A percentile compares a stretch with the other conserved stretches of the same genome.
Evolutionary conservation across 139 green algal species (phyloP).

Genomic region (Nannochloris sp.): DNA sequence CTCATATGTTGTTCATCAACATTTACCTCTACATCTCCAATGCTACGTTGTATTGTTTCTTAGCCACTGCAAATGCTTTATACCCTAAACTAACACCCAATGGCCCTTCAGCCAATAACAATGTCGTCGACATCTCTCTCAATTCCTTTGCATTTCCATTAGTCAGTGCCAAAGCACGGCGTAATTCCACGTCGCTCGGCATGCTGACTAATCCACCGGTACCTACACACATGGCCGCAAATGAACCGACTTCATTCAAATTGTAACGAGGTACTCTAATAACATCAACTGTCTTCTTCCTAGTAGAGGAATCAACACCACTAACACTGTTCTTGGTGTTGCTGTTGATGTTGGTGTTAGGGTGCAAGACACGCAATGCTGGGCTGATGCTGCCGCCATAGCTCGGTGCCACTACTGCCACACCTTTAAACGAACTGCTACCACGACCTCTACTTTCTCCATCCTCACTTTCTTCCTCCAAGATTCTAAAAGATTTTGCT

Average conservation of each 20-base stretch:
- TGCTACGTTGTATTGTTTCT: too few species aligned
- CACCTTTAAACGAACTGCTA: neutral
- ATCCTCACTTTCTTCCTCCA: neutral
- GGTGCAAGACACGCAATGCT: neutral
- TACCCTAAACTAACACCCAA: neutral
- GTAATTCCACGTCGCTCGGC: neutral
- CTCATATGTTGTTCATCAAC: too few species aligned
- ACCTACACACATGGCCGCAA: neutral
- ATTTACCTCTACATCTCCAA: too few species aligned
- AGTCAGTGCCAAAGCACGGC: neutral
- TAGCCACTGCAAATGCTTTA: too few species aligned
- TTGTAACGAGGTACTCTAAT: slow-evolving; percentile 6
- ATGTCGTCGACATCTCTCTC: neutral
- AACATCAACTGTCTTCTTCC: too few species aligned
- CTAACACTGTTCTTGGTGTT: too few species aligned
- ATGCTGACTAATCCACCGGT: neutral
- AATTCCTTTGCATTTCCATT: slow-evolving; percentile 12
- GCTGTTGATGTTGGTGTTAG: too few species aligned
- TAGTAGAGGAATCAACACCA: too few species aligned
- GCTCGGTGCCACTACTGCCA: neutral
- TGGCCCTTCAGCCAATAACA: neutral
- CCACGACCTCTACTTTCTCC: too few species aligned
- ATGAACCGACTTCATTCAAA: neutral
- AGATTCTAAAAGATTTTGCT: neutral
- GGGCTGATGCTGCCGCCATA: neutral